Evolutionary conservation across 2,329 filamentous ascomycete genomes (phyloP), one percentile per base, ranked within the genome.

Genomic region (Penicillium fuscoglaucum): DNA sequence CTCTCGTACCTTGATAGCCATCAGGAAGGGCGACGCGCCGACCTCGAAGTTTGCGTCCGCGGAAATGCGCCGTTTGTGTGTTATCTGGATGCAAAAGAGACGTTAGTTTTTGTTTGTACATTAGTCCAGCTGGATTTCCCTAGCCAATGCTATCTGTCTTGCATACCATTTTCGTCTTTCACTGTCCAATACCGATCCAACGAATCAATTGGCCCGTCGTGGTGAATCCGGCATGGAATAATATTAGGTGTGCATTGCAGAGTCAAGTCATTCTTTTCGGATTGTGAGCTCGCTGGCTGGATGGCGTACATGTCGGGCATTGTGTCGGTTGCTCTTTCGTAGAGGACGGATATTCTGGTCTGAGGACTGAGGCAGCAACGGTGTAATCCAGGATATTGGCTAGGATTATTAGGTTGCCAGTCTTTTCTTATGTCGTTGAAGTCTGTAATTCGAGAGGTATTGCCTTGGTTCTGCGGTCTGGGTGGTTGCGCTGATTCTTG

Each of bases 141-240:
- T 4, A 5, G 31, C 10, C 26, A 19, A n/a, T 29, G 21, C 12
- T 60, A 56, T 19, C 19, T 35, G 58, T 21, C 19, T 29, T 47
- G 28, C 52, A 24, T 70, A 76, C 81, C 70, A 69, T 81, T 69
- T 72, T 74, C 64, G 62, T 79, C 74, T 28, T 74, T 71, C 31
- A 70, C 74, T 0, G 78, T 81, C 91, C 92, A 97, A 71, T 90
- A 91, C 44, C 86, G 79, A 24, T 83, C 74, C 6, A 83, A 78
- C 1, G 85, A 79, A 51, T 87, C 83, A 54, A 93, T 80, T 1
- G 86, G 81, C 1, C 93, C 93, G 66, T 90, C 85, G 74, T 96
- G 88, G 67, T 93, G 83, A 69, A 97, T 85, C 55, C 86, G 84
- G 68, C 90, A 95, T 4, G 93, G 92, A 15, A 97, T 81, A 21